Conservation (phyloP, 2,329 filamentous ascomycete species). For the Curvularia verruculosa region DNA sequence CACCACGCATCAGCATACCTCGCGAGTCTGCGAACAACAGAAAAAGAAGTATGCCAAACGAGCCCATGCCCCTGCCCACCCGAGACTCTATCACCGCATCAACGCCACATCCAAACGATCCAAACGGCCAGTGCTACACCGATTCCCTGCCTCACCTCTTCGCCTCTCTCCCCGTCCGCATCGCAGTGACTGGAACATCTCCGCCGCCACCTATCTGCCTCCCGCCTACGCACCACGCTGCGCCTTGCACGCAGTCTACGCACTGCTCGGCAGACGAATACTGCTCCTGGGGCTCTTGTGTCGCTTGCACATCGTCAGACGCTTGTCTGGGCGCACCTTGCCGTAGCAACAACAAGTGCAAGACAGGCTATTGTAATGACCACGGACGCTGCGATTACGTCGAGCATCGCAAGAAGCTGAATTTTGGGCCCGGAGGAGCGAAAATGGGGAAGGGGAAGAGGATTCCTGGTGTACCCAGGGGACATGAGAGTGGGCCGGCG, state of each 20-base stretch:
- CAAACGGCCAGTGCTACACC: constrained; percentile 24
- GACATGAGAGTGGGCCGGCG: constrained; percentile 34
- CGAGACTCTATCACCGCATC: not conserved
- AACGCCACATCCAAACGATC: constrained; percentile 11
- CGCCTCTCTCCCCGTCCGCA: not conserved
- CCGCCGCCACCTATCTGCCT: constrained; percentile 14
- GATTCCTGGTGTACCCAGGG: constrained; percentile 29
- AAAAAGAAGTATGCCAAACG: not conserved
- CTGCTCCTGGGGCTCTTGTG: constrained; percentile 40
- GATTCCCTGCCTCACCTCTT: constrained; percentile 26
- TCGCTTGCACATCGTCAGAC: constrained; percentile 22
- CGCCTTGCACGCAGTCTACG: constrained; percentile 31
- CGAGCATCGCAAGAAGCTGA: constrained; percentile 19
- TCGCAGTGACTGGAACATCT: constrained; percentile 1
- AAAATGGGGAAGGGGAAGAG: constrained; percentile 23
- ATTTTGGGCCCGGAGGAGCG: constrained; percentile 29
- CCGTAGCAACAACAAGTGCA: constrained; percentile 37
- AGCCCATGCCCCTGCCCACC: not conserved
- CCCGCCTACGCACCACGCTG: constrained; percentile 16
- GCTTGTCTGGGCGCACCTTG: constrained; percentile 36
- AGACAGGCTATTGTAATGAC: constrained; percentile 42
- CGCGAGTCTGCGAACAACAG: not conserved
- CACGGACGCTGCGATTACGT: constrained; percentile 40
- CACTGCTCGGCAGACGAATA: constrained; percentile 37
- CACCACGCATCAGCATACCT: not conserved